Conservation (phyloP, 352 stramenopile genomes). For the Phytopythium kandeliae region DNA sequence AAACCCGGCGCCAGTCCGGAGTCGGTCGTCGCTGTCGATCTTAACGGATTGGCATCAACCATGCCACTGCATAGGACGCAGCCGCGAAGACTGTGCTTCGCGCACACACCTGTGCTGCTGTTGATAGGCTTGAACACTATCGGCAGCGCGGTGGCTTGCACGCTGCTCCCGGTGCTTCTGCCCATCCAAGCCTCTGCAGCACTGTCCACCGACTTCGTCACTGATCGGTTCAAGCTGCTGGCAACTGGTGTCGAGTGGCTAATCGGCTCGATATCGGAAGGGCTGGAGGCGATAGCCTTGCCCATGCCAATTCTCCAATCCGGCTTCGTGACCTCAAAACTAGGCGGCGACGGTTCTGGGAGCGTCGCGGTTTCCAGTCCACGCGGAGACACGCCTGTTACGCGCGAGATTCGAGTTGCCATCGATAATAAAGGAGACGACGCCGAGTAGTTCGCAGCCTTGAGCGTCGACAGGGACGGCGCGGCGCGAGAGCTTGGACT, state of each 20-base stretch:
- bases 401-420: background rate
- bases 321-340: no score
- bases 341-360: background rate
- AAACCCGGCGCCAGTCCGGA: background rate
- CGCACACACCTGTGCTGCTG: conserved; percentile 11
- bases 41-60: background rate
- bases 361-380: background rate
- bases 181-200: background rate
- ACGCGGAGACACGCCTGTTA: background rate
- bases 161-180: background rate
- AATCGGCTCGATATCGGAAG: background rate
- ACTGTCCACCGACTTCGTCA: background rate
- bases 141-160: background rate
- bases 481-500: background rate
- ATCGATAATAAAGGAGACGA: background rate
- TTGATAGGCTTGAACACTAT: background rate
- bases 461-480: background rate
- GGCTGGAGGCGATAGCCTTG: background rate
- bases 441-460: background rate
- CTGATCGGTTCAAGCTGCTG: background rate
- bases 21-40: background rate
- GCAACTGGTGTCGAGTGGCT: no score
- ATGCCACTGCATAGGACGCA: conserved; percentile 49
- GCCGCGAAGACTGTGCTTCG: conserved; percentile 52
- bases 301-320: no score